Base-by-base conservation (phyloP, 2,329 filamentous ascomycete species). In the Colletotrichum cuscutae region DNA sequence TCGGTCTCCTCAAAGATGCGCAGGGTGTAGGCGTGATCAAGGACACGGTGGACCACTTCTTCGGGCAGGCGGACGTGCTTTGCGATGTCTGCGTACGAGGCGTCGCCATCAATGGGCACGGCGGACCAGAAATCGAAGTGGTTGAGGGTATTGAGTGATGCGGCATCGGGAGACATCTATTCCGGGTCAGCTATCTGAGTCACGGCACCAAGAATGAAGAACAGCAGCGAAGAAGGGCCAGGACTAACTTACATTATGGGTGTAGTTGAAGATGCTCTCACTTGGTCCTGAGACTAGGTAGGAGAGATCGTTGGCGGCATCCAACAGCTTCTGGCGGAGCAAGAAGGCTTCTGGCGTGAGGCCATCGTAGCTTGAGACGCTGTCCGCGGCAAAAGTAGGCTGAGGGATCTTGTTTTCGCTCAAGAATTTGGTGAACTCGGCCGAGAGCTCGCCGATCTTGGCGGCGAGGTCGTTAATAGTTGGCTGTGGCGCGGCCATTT, bases 71-170 rank as follows among this genome's bases (percentile, higher is more conserved):
- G 76, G 2, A 80, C 80, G 35, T 80, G 77, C 32, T 79, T 74
- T 19, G 84, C 80, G 22, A 87, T 83, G 12, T 84, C 82, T 4
- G 77, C 72, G 66, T 84, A 84, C 3, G 85, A 84, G 7, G 86
- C 85, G 4, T 82, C 80, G 19, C 85, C 85, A 28, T 84, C 80
- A 1, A 88, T 65, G 3, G 87, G 86, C 6, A 89, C 86, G 5
- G 85, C 83, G 12, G 82, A 80, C 85, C 86, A 89, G 76, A 89
- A 88, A 75, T 88, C 79, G 76, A 89, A 89, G 74, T 86, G 80
- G 76, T 88, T 88, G 19, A 89, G 79, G 15, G 87, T 79, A 74
- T 87, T 86, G 49, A 89, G 81, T 12, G 79, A 76, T 7, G 84
- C 81, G 4, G 82, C 80, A 72, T 87, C 85, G 2, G 86, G 85